phyloP scores from a whole-genome alignment of 1,139 yeast genomes.

The Saccharomyces hybrid region DNA sequence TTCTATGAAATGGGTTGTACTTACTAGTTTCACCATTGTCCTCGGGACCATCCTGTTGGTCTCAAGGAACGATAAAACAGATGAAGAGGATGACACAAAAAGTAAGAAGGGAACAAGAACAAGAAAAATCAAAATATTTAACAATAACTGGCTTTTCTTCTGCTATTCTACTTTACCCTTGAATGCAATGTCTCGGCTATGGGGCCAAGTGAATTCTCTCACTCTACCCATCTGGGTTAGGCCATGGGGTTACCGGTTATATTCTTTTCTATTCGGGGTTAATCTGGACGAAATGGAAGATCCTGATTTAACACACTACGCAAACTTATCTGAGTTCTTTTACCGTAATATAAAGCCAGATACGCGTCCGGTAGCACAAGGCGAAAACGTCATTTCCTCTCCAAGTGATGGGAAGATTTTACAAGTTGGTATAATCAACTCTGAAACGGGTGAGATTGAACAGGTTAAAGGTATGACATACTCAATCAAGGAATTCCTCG shows the following conservation, averaged over 20 bases:
- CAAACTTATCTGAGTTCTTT: constrained; percentile 83
- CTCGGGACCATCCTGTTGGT: constrained; percentile 23
- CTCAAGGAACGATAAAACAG: constrained; percentile 19
- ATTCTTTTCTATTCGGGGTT: constrained; percentile 77
- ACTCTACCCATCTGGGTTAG: constrained; percentile 85
- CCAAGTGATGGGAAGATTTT: constrained; percentile 93
- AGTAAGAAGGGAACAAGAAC: constrained; percentile 4
- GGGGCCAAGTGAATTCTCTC: constrained; percentile 88
- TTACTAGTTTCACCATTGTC: constrained; percentile 28
- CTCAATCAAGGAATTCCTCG: constrained; percentile 81
- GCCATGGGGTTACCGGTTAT: constrained; percentile 70
- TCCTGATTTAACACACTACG: constrained; percentile 64
- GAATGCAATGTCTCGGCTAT: constrained; percentile 80
- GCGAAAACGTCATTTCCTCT: constrained; percentile 57
- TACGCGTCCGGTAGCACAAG: constrained; percentile 62
- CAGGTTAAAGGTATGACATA: constrained; percentile 96
- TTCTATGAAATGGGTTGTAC: constrained; percentile 42
- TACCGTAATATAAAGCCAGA: constrained; percentile 77
- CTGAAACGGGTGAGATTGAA: constrained; percentile 76
- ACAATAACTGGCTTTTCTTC: constrained; percentile 77
- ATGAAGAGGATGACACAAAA: constrained; percentile 22
- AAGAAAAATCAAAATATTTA: constrained; percentile 23
- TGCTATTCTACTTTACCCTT: constrained; percentile 87
- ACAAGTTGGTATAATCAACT: constrained; percentile 68
- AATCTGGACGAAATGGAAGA: constrained; percentile 84